Conservation (phyloP, 2,329 filamentous ascomycete genomes). For the Fusarium concolor region DNA sequence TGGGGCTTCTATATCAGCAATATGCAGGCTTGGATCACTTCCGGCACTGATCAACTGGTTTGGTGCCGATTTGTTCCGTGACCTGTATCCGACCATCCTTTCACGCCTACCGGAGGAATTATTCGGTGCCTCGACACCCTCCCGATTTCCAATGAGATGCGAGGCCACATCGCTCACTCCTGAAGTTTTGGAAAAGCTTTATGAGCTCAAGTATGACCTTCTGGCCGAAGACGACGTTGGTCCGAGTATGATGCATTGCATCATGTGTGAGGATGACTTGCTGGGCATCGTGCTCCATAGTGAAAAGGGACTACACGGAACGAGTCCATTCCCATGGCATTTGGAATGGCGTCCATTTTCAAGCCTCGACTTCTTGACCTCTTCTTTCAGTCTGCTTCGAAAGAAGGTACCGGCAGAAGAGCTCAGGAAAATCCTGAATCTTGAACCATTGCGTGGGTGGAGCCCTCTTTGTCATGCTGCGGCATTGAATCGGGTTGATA, state of each 20-base stretch:
- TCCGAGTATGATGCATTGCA: conserved; percentile 9
- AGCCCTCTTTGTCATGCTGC: conserved; percentile 23
- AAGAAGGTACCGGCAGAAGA: accelerated
- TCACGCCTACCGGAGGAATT: neutral
- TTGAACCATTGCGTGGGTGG: conserved; percentile 19
- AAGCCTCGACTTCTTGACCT: neutral
- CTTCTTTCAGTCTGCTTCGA: neutral
- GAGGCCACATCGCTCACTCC: accelerated
- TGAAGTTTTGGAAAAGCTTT: accelerated
- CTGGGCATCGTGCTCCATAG: neutral
- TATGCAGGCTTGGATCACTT: neutral
- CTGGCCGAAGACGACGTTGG: neutral
- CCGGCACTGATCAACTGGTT: neutral
- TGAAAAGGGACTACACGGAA: neutral
- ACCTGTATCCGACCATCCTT: neutral
- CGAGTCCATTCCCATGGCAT: conserved; percentile 21
- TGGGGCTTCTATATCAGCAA: neutral
- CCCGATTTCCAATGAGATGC: neutral
- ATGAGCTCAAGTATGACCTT: neutral
- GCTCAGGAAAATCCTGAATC: conserved; percentile 6
- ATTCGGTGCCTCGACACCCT: accelerated
- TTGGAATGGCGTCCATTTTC: neutral
- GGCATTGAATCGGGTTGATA: neutral
- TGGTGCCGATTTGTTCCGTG: neutral
- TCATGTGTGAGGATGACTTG: neutral